phyloP scores from a whole-genome alignment of 2,329 filamentous ascomycete genomes.

The Aspergillus fischeri region DNA sequence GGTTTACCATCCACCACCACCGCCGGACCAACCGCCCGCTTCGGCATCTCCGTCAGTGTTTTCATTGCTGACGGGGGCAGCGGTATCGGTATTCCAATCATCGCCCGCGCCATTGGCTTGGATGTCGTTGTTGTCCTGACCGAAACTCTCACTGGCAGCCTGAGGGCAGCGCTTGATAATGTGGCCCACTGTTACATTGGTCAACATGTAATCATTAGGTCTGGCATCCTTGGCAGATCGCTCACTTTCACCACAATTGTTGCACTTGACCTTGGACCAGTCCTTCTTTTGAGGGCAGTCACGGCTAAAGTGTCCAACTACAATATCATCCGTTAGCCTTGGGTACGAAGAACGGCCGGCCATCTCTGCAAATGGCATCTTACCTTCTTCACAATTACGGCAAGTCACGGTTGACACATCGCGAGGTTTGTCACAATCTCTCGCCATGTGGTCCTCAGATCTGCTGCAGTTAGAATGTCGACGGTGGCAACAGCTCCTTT shows the following conservation, averaged over 20 bases:
- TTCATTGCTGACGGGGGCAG: not conserved
- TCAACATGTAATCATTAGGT: not conserved
- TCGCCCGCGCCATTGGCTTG: not conserved
- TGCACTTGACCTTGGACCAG: slow-evolving; percentile 43
- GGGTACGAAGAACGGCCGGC: not conserved
- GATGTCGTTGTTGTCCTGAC: not conserved
- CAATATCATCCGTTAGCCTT: slow-evolving; percentile 7
- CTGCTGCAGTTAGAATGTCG: slow-evolving; percentile 17
- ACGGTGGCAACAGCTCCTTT: not conserved
- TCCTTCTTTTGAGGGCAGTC: slow-evolving; percentile 44
- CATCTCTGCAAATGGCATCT: slow-evolving; percentile 2
- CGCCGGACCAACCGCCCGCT: slow-evolving; percentile 8
- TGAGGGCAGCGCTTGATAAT: slow-evolving; percentile 37
- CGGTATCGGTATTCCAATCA: not conserved
- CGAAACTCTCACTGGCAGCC: slow-evolving; percentile 18
- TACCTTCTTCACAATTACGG: slow-evolving; percentile 44
- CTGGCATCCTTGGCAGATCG: slow-evolving; percentile 1
- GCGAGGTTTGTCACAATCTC: slow-evolving; percentile 42
- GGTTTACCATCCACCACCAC: not conserved
- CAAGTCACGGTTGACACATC: slow-evolving; percentile 39
- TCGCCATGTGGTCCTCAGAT: slow-evolving; percentile 41
- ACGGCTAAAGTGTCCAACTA: slow-evolving; percentile 40
- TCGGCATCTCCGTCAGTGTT: slow-evolving; percentile 8
- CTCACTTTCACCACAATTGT: slow-evolving; percentile 43
- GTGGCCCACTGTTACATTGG: slow-evolving; percentile 37